Conservation (phyloP, 805 yeast species). For the Candida gorgasii region DNA sequence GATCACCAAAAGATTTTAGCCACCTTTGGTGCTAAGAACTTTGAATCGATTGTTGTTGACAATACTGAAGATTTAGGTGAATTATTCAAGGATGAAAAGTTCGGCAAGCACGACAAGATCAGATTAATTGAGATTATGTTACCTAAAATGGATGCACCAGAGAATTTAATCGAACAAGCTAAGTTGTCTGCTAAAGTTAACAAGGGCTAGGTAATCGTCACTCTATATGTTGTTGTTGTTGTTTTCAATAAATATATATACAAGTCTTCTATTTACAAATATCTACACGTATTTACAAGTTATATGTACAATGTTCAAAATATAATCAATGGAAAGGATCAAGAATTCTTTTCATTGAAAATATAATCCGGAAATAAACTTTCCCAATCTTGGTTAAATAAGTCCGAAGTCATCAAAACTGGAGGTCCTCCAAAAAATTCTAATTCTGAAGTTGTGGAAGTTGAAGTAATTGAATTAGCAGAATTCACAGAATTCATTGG, state of each 20-base stretch:
- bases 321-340: too few relatives aligned
- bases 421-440: conserved; percentile 55
- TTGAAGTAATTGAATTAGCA: not conserved
- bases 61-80: conserved; percentile 27
- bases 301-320: too few relatives aligned
- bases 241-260: not conserved
- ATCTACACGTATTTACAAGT: not conserved
- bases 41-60: conserved; percentile 26
- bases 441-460: conserved; percentile 11
- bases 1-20: conserved; percentile 33
- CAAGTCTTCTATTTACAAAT: conserved; percentile 1
- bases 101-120: conserved; percentile 31
- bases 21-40: conserved; percentile 31
- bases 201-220: conserved; percentile 11
- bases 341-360: conserved; percentile 24
- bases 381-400: conserved; percentile 51
- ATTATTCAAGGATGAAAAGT: conserved; percentile 26
- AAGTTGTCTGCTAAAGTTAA: conserved; percentile 31
- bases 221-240: not conserved
- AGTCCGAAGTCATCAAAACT: conserved; percentile 50
- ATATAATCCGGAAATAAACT: conserved; percentile 49
- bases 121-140: conserved; percentile 39
- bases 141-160: conserved; percentile 40
- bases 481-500: conserved; percentile 1
- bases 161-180: conserved; percentile 37